Evolutionary conservation across 2,329 filamentous ascomycete genomes (phyloP).

Genomic region (Peltaster fructicola): DNA sequence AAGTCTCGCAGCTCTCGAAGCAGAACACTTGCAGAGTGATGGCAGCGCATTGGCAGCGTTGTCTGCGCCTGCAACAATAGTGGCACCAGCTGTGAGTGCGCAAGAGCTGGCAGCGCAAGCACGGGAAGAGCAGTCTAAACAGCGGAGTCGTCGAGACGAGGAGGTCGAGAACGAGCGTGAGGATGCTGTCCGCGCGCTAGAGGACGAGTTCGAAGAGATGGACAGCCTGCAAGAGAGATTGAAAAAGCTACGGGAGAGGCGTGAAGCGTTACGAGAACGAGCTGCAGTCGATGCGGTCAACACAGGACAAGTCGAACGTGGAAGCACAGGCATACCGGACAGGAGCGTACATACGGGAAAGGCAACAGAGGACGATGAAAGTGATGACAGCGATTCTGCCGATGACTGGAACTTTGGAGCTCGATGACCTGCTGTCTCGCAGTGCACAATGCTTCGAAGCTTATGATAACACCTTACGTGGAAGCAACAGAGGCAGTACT

Average conservation of each 20-base stretch:
- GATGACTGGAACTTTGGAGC: too few species aligned
- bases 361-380: too few species aligned
- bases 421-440: too few species aligned
- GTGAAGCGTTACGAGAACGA: conserved; percentile 22
- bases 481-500: too few species aligned
- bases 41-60: too few species aligned
- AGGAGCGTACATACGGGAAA: too few species aligned
- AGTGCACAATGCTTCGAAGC: too few species aligned
- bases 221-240: conserved; percentile 29
- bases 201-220: conserved; percentile 35
- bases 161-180: conserved; percentile 32
- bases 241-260: conserved; percentile 26
- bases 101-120: conserved; percentile 29
- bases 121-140: conserved; percentile 25
- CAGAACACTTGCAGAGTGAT: conserved; percentile 12
- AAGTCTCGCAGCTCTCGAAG: conserved; percentile 41
- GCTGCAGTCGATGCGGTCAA: conserved; percentile 4
- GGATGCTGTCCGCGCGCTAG: conserved; percentile 26
- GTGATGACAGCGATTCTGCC: too few species aligned
- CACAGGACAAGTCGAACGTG: too few species aligned
- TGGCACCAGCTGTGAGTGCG: conserved; percentile 28
- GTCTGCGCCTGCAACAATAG: conserved; percentile 23
- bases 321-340: too few species aligned
- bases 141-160: conserved; percentile 24
- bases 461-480: too few species aligned